Evolutionary conservation across 2,329 filamentous ascomycete species (phyloP), one percentile per base, ranked within the genome.

Genomic region (Chaetomium strumarium): DNA sequence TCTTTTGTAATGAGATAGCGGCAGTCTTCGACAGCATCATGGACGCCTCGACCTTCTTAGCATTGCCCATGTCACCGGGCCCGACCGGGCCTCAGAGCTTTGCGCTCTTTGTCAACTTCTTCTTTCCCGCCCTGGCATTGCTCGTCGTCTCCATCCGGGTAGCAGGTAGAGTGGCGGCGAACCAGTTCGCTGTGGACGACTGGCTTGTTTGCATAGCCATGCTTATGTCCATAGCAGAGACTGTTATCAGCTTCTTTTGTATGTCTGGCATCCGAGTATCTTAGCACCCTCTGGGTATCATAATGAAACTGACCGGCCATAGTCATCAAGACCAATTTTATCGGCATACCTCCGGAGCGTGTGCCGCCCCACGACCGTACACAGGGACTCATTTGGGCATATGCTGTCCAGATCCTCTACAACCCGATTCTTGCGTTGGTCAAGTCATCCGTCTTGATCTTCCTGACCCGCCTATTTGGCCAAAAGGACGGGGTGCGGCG

Each of bases 351-450:
- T 14, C 5, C 19, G 10, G 47, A 46, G 12, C 52, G 60, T 33
- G 48, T 66, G 5, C 63, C 61, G 7, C 53, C 55, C 8, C 58
- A 61, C 43, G 62, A 63, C 46, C 60, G 58, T 1, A 64, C 60
- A 0, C 52, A 63, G 30, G 64, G 52, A 1, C 41, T 61, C 17
- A 57, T 65, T 20, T 69, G 67, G 66, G 53, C 60, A 31, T 68
- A 64, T 42, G 64, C 62, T 37, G 64, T 68, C 1, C 65, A 69
- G 50, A 59, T 69, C 10, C 56, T 69, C 9, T 69, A 69, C 59
- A 68, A 68, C 53, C 66, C 67, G 4, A 68, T 68, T 34, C 54
- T 69, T 12, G 64, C 67, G 3, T 58, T 68, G 34, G 66, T 69
- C 57, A 69, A 69, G 57, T 63, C 64, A 1, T 68, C 67, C 0